A percentile compares a stretch with the other conserved stretches of the same genome.
Evolutionary conservation across 2,329 filamentous ascomycete genomes (phyloP).

Genomic region (Periconia sp.): DNA sequence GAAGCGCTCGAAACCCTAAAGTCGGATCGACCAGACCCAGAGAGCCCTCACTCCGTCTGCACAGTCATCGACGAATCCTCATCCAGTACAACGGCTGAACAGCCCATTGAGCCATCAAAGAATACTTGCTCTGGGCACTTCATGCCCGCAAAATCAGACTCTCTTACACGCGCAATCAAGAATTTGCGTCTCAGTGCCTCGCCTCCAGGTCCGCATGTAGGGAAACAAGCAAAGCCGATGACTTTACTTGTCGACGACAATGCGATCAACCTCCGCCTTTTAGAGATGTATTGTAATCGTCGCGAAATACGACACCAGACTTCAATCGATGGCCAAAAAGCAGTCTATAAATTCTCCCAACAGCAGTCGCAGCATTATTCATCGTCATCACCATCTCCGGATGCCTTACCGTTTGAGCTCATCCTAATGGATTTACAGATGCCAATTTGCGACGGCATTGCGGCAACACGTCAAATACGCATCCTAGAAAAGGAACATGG

Average conservation of each 20-base stretch:
- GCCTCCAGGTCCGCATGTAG: too few species aligned
- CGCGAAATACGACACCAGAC: conserved; percentile 44
- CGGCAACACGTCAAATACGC: conserved; percentile 43
- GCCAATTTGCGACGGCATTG: conserved; percentile 47
- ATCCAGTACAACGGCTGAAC: too few species aligned
- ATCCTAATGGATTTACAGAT: conserved; percentile 52
- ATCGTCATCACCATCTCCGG: background rate
- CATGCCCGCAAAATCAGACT: too few species aligned
- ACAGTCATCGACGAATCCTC: too few species aligned
- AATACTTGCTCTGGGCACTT: too few species aligned
- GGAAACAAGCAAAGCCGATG: conserved; percentile 29
- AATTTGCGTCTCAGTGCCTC: too few species aligned
- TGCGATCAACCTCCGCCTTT: conserved; percentile 51
- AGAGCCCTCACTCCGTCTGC: too few species aligned
- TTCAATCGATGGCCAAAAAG: conserved; percentile 50
- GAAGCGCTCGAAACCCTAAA: conserved; percentile 11
- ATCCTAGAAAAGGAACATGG: conserved; percentile 33
- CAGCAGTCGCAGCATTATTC: background rate
- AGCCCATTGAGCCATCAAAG: too few species aligned
- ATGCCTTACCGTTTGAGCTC: conserved; percentile 32
- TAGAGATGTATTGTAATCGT: conserved; percentile 56
- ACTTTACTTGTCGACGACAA: conserved; percentile 56
- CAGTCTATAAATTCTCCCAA: conserved; percentile 35
- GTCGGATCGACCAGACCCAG: too few species aligned
- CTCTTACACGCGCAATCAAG: too few species aligned